These are phyloP conservation scores for Citrus sinensis DNA, from an alignment of 345 rosid genomes.

Conservation along the genomic window DVS_A1.0 CM039163.1:34333001-34333500, in stretches of 20 bases:
- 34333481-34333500: not conserved
- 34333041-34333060: not conserved
- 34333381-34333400: not conserved
- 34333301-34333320: too few relatives aligned
- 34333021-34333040: not conserved
- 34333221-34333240: not conserved
- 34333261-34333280: not conserved
- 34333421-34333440: too few relatives aligned
- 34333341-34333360: not conserved
- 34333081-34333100: constrained; percentile 5
- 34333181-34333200: not conserved
- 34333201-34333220: not conserved
- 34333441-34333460: not conserved
- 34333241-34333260: constrained; percentile 7
- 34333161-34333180: not conserved
- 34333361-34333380: constrained; percentile 7
- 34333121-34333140: not conserved
- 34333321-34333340: not conserved
- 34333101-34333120: not conserved
- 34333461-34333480: not conserved
- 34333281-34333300: too few relatives aligned
- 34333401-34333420: too few relatives aligned
- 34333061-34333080: constrained; percentile 11
- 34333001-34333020: not conserved
- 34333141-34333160: not conserved